These are phyloP conservation scores for Bryoerythrophyllum caledonicum DNA, from an alignment of 225 moss, liverwort and hornwort species.

Conservation along the genomic window DNA sequence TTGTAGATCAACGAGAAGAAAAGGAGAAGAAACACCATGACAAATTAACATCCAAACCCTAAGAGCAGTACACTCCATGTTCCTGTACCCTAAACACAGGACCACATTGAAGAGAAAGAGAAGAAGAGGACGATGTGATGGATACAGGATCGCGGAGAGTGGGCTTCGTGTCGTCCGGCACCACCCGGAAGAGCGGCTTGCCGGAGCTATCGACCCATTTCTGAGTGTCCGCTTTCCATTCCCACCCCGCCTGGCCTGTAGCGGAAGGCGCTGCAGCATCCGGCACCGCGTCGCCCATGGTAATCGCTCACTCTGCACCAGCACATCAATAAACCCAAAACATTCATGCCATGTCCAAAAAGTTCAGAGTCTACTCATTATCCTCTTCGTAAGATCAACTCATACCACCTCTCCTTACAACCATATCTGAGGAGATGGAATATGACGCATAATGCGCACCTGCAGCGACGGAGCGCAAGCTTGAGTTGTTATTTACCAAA, in stretches of 20 bases:
- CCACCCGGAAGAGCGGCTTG: constrained; percentile 52
- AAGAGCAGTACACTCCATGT: too few relatives aligned
- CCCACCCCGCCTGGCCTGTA: constrained; percentile 37
- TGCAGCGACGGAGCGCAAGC: background rate
- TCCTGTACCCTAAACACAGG: background rate
- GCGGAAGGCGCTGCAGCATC: constrained; percentile 7
- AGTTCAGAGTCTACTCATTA: too few relatives aligned
- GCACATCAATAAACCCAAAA: constrained; percentile 1
- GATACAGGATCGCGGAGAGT: constrained; percentile 66
- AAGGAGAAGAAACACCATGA: too few relatives aligned
- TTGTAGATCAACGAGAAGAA: too few relatives aligned
- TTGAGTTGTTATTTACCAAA: too few relatives aligned
- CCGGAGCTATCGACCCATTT: constrained; percentile 57
- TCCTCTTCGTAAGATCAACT: too few relatives aligned
- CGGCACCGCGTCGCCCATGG: constrained; percentile 26
- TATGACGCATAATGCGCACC: constrained; percentile 5
- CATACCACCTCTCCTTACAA: too few relatives aligned
- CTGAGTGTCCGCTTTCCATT: constrained; percentile 52
- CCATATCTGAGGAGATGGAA: background rate
- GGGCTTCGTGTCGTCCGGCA: constrained; percentile 62
- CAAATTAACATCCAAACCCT: background rate
- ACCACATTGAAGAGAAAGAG: background rate
- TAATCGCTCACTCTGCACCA: constrained; percentile 12
- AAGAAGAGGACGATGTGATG: background rate
- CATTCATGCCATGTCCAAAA: too few relatives aligned